Percentiles rank a stretch among this genome's conserved stretches.
Conservation (phyloP, 805 yeast genomes). For the Alloascoidea africana region DNA sequence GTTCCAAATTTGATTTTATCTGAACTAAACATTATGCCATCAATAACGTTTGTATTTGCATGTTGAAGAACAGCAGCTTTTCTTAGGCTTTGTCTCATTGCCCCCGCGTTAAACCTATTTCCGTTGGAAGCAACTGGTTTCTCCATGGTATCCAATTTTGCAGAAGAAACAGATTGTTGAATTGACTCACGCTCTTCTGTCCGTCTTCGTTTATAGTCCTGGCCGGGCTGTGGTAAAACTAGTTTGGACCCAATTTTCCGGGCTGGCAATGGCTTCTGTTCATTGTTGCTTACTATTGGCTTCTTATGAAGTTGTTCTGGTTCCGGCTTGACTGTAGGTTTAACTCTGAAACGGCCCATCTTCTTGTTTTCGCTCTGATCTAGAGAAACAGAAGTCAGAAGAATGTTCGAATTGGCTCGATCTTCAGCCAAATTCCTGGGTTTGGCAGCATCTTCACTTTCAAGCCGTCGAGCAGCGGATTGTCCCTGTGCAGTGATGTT, state of each 20-base stretch:
- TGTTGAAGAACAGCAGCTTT: conserved; percentile 9
- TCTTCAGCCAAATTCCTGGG: too few relatives aligned
- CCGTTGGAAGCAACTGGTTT: too few relatives aligned
- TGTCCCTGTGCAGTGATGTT: too few relatives aligned
- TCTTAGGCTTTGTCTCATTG: conserved; percentile 7
- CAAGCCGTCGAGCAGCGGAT: too few relatives aligned
- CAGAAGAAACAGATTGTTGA: too few relatives aligned
- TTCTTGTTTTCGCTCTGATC: not conserved
- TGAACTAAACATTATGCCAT: too few relatives aligned
- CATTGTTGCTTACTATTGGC: conserved; percentile 3
- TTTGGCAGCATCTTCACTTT: too few relatives aligned
- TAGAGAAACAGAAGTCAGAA: conserved; percentile 1
- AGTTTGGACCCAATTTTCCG: conserved; percentile 9
- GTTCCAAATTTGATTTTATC: too few relatives aligned
- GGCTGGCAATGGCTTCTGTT: conserved; percentile 7
- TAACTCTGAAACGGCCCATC: not conserved
- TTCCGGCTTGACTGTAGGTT: not conserved
- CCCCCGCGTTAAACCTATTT: too few relatives aligned
- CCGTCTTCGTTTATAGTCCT: conserved; percentile 13
- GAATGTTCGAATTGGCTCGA: too few relatives aligned
- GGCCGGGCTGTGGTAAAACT: conserved; percentile 1
- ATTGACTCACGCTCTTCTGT: too few relatives aligned
- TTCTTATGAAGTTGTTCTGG: not conserved
- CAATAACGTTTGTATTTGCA: conserved; percentile 9
- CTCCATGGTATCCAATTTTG: too few relatives aligned